Evolutionary conservation across 257 asterid species (phyloP).

Genomic region (Nicotiana noctiflora): DNA sequence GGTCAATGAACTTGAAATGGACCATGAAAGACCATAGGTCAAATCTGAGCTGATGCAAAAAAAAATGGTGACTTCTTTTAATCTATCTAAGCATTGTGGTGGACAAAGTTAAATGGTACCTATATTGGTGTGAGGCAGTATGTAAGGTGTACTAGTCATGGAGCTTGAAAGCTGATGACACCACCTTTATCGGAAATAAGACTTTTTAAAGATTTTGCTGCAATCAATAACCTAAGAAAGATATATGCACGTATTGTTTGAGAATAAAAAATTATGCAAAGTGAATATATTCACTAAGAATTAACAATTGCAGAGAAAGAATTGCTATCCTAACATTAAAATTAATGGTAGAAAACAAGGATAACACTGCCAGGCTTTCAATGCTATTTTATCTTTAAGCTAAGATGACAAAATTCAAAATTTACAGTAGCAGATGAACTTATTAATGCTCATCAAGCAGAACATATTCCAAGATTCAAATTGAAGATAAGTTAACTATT

Average conservation of each 20-base stretch:
- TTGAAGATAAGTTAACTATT: background rate
- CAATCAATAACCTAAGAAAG: background rate
- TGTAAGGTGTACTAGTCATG: background rate
- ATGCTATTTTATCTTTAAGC: background rate
- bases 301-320: background rate
- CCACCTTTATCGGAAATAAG: too few species aligned
- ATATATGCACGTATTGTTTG: background rate
- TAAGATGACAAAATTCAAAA: background rate
- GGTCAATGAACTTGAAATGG: background rate
- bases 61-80: background rate
- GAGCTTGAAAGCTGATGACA: background rate
- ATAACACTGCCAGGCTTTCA: background rate
- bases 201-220: background rate
- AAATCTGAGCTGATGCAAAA: background rate
- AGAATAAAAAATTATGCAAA: too few species aligned
- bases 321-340: background rate
- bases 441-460: background rate
- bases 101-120: background rate
- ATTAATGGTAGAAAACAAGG: background rate
- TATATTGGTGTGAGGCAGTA: background rate
- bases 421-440: background rate
- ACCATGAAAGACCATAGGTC: background rate
- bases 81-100: background rate
- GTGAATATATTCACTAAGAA: background rate
- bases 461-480: background rate